phyloP scores from a whole-genome alignment of 805 yeast genomes.

The Candida palmyrensis region DNA sequence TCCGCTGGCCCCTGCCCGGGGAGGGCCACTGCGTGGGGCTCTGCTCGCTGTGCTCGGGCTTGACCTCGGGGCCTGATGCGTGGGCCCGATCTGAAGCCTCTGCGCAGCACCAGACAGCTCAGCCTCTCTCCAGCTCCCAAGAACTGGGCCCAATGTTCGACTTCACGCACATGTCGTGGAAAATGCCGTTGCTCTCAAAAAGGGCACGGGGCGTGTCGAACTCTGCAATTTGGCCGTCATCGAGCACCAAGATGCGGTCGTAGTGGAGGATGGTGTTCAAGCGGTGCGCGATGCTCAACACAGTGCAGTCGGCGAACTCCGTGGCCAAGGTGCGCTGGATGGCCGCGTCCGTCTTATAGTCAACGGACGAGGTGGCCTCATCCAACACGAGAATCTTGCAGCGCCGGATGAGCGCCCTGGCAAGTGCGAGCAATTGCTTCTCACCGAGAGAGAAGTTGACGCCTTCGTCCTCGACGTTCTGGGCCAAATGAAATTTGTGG shows the following conservation, averaged over 20 bases:
- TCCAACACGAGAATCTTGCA: constrained; percentile 12
- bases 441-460: constrained; percentile 15
- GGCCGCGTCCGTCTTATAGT: constrained; percentile 13
- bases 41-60: too few relatives aligned
- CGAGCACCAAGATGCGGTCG: constrained; percentile 15
- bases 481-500: constrained; percentile 13
- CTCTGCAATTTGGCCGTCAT: constrained; percentile 21
- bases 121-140: too few relatives aligned
- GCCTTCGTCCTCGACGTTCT: constrained; percentile 12
- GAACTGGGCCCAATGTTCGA: constrained; percentile 21
- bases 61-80: too few relatives aligned
- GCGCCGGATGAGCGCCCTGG: constrained; percentile 13
- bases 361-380: constrained; percentile 17
- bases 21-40: too few relatives aligned
- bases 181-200: constrained; percentile 18
- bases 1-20: too few relatives aligned
- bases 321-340: constrained; percentile 11
- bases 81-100: too few relatives aligned
- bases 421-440: constrained; percentile 13
- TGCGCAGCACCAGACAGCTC: too few relatives aligned
- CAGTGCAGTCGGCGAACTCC: constrained; percentile 12
- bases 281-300: constrained; percentile 16
- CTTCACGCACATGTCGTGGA: constrained; percentile 24
- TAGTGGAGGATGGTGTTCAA: constrained; percentile 11
- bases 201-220: constrained; percentile 22